Base-by-base conservation (phyloP, 2,329 filamentous ascomycete species). In the Beauveria medogensis region DNA sequence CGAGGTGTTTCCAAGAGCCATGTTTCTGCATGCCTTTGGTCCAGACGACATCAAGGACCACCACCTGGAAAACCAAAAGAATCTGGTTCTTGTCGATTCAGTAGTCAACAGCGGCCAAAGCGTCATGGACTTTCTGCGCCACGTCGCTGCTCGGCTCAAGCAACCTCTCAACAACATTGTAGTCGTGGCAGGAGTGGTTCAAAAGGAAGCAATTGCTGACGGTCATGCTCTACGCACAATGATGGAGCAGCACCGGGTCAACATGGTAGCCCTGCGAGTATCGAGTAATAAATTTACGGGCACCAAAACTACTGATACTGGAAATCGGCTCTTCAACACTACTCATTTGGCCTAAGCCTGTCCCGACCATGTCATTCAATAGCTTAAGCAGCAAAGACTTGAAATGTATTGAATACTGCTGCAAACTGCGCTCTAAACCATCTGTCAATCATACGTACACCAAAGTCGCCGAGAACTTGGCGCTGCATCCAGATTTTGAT, bases 291-390 rank as follows among this genome's bases (percentile, higher is more conserved):
- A 80, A 65, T 87, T 77, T 68, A 81, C 71, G 0, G 83, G 83
- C 0, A 75, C 63, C 1, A 78, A 79, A 0, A 67, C 52, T 0
- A 85, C 80, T 0, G 83, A 88, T 66, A 87, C 83, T 1, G 83
- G 82, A 0, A 80, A 86, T 64, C 76, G 82, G 5, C 71, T 86
- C 2, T 86, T 85, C 68, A 85, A 85, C 67, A 86, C 80, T 0
- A 81, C 77, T 4, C 70, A 79, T 64, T 63, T 82, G 54, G 65
- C 66, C 51, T 77, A 43, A 65, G 24, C 3, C 24, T 24, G 24
- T 24, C 24, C 24, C 24, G 3, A 4, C 24, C 24, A 24, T 24
- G 24, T 4, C 24, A 2, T n/a, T n/a, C n/a, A n/a, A 24, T 24
- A 24, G 24, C 24, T 24, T 24, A 24, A 24, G 24, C 24, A 24